phyloP scores from a whole-genome alignment of 2,329 filamentous ascomycete species.

The Thielaviopsis populi region DNA sequence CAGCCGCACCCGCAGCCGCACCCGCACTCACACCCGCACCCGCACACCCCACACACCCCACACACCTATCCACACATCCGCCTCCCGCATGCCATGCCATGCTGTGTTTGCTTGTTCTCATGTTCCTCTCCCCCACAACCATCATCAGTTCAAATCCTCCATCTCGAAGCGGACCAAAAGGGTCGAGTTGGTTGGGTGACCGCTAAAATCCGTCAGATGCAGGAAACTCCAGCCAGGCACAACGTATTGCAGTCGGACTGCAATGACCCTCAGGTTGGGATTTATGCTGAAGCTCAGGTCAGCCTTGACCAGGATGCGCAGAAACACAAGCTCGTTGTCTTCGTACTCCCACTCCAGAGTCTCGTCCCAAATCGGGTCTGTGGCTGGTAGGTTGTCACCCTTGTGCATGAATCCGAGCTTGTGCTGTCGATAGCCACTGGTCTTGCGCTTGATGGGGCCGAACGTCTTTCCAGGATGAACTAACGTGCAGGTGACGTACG shows the following conservation, averaged over 20 bases:
- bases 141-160: conserved; percentile 23
- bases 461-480: conserved; percentile 40
- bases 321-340: conserved; percentile 49
- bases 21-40: no score
- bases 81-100: neutral
- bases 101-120: neutral
- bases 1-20: no score
- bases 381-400: conserved; percentile 41
- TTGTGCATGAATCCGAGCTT: conserved; percentile 41
- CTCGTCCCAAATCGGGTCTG: conserved; percentile 52
- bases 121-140: neutral
- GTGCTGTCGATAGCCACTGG: conserved; percentile 43
- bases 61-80: no score
- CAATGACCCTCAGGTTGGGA: conserved; percentile 44
- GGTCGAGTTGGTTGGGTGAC: conserved; percentile 46
- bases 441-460: conserved; percentile 45
- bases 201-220: conserved; percentile 48
- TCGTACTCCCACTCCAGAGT: conserved; percentile 52
- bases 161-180: conserved; percentile 48
- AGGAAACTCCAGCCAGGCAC: conserved; percentile 47
- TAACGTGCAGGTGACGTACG: conserved; percentile 49
- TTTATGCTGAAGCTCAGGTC: conserved; percentile 49
- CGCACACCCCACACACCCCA: no score
- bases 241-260: conserved; percentile 44
- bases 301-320: conserved; percentile 51